These are phyloP conservation scores for Lepidium aucheri DNA, from an alignment of 345 rosid species.

Conservation along the genomic window DNA sequence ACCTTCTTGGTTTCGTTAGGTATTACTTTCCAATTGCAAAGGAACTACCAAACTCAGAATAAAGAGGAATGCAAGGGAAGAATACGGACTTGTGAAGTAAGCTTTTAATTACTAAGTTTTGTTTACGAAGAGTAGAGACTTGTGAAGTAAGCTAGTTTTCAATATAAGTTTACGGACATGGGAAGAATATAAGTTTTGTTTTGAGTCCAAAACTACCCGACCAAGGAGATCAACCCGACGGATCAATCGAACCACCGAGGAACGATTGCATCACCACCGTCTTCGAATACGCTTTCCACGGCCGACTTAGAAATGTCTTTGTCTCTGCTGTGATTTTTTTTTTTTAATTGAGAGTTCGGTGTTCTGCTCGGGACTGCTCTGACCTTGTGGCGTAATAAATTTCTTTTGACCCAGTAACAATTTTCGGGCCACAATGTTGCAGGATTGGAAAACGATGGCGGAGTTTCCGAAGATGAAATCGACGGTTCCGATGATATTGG, in stretches of 20 bases:
- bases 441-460: constrained; percentile 49
- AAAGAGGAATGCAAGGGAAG: too few species aligned
- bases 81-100: too few species aligned
- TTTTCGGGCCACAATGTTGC: constrained; percentile 40
- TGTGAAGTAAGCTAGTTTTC: too few species aligned
- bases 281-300: constrained; percentile 58
- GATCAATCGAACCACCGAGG: constrained; percentile 37
- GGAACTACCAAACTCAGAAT: too few species aligned
- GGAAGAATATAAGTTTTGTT: too few species aligned
- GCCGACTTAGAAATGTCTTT: constrained; percentile 51
- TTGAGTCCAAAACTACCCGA: constrained; percentile 23
- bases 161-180: too few species aligned
- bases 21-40: too few species aligned
- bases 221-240: constrained; percentile 56
- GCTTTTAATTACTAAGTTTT: too few species aligned
- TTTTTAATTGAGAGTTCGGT: constrained; percentile 51
- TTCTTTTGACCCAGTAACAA: constrained; percentile 39
- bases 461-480: constrained; percentile 72
- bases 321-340: constrained; percentile 39
- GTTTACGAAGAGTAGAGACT: too few species aligned
- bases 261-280: constrained; percentile 49
- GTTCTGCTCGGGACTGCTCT: constrained; percentile 43
- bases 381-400: constrained; percentile 60
- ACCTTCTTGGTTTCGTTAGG: too few species aligned
- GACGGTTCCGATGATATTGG: constrained; percentile 41